phyloP scores from a whole-genome alignment of 164 flowering plant species.

The Magnolia kwangsiensis region DNA sequence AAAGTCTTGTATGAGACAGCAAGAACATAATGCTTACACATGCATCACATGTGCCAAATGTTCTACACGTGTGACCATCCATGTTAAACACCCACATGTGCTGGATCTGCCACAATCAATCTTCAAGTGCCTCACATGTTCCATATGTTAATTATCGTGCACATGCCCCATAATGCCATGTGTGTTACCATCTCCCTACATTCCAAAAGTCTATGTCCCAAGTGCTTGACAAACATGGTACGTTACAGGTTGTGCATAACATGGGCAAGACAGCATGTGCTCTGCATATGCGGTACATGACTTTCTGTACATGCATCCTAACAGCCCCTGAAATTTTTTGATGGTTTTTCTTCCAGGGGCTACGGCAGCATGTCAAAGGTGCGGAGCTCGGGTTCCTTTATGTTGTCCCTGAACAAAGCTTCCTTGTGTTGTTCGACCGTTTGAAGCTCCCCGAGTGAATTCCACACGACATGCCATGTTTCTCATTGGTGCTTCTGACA shows the following conservation, averaged over 20 bases:
- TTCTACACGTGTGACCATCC: too few species aligned
- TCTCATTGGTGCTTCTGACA: neutral
- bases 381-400: slow-evolving; percentile 93
- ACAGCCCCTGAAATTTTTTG: neutral
- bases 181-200: too few species aligned
- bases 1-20: too few species aligned
- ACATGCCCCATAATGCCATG: too few species aligned
- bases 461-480: neutral
- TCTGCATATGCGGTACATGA: neutral
- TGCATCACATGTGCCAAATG: too few species aligned
- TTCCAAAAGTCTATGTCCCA: too few species aligned
- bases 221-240: too few species aligned
- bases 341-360: slow-evolving; percentile 42
- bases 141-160: too few species aligned
- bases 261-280: neutral
- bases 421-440: slow-evolving; percentile 84
- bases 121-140: too few species aligned
- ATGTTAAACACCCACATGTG: too few species aligned
- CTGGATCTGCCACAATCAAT: too few species aligned
- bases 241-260: neutral
- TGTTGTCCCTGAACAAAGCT: slow-evolving; percentile 77
- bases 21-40: too few species aligned
- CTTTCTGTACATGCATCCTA: neutral
- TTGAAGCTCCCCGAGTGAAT: slow-evolving; percentile 77
- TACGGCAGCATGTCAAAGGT: slow-evolving; percentile 78